A percentile compares a stretch with the other conserved stretches of the same genome.
Evolutionary conservation across 768 basidiomycete genomes (phyloP).

Genomic region (Melanogaster broomeanus): DNA sequence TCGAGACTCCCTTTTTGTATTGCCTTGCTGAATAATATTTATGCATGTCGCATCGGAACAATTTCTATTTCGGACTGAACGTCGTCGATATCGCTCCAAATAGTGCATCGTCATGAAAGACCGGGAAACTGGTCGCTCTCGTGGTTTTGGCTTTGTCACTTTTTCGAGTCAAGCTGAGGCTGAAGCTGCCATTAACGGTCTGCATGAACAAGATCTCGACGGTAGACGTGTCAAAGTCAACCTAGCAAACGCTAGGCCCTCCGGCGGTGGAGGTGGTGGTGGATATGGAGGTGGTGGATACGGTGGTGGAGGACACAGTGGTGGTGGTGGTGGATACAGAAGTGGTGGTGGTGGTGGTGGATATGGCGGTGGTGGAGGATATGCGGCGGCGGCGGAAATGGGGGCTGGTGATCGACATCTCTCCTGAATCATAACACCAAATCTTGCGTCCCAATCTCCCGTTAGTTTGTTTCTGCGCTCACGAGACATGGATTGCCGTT

Average conservation of each 20-base stretch:
- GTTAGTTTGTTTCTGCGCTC: neutral
- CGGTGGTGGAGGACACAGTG: constrained; percentile 7
- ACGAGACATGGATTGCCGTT: constrained; percentile 12
- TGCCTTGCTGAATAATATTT: constrained; percentile 28
- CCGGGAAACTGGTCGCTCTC: constrained; percentile 57
- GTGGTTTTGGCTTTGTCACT: constrained; percentile 60
- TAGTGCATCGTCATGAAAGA: constrained; percentile 44
- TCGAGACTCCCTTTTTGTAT: constrained; percentile 22
- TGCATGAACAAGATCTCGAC: constrained; percentile 57
- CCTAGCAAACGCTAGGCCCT: constrained; percentile 32
- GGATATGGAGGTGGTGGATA: constrained; percentile 18
- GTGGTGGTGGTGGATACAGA: constrained; percentile 11
- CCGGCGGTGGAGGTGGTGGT: constrained; percentile 32
- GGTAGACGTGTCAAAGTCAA: constrained; percentile 57
- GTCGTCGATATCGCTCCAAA: constrained; percentile 7
- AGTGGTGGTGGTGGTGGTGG: constrained; percentile 15
- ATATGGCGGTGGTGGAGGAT: constrained; percentile 3
- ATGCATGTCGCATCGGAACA: constrained; percentile 22
- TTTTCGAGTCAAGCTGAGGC: constrained; percentile 37
- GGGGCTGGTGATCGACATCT: constrained; percentile 11
- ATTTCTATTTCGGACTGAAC: constrained; percentile 1
- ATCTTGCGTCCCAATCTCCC: neutral
- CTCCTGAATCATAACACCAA: neutral
- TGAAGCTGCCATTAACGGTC: constrained; percentile 42
- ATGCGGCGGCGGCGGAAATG: constrained; percentile 8